These are phyloP conservation scores for Penicillium carneum DNA, from an alignment of 2,329 filamentous ascomycete genomes.

Conservation along the genomic window DNA sequence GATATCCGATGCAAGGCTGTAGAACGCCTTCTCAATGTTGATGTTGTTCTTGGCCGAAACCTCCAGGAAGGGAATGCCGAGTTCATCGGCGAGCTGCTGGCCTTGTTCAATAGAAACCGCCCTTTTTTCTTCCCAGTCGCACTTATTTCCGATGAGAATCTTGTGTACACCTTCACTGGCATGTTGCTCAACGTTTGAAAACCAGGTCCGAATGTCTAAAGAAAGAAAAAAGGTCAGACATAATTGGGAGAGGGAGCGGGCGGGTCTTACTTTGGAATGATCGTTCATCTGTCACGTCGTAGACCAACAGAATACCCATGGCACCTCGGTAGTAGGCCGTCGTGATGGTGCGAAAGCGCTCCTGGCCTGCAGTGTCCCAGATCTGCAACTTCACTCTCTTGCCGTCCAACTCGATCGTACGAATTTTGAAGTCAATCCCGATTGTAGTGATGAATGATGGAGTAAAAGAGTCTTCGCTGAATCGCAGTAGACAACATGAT, in stretches of 20 bases:
- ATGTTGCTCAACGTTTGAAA: constrained; percentile 97
- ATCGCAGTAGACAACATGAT: constrained; percentile 93
- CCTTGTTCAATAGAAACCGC: constrained; percentile 91
- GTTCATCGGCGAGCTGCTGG: constrained; percentile 90
- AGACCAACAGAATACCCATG: constrained; percentile 96
- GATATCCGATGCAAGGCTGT: constrained; percentile 91
- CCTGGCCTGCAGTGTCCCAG: constrained; percentile 98
- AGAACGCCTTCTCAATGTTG: constrained; percentile 99
- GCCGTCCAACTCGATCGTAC: constrained; percentile 97
- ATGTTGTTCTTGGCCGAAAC: constrained; percentile 99
- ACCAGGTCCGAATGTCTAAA: constrained; percentile 97
- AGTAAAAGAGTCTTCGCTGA: constrained; percentile 97
- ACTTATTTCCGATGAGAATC: constrained; percentile 99
- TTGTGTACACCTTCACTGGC: constrained; percentile 99
- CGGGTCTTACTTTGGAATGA: constrained; percentile 84
- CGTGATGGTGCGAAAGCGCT: constrained; percentile 97
- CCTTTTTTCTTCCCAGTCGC: constrained; percentile 99
- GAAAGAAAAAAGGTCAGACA: neutral
- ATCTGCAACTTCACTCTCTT: constrained; percentile 99
- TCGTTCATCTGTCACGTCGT: constrained; percentile 96
- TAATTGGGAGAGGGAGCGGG: neutral
- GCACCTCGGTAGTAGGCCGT: constrained; percentile 98
- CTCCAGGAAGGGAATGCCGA: constrained; percentile 97
- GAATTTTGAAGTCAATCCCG: constrained; percentile 99
- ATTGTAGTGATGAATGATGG: constrained; percentile 99